Base-by-base conservation (phyloP, 2,329 filamentous ascomycete genomes). In the Phaeosphaeriaceae sp. region DNA sequence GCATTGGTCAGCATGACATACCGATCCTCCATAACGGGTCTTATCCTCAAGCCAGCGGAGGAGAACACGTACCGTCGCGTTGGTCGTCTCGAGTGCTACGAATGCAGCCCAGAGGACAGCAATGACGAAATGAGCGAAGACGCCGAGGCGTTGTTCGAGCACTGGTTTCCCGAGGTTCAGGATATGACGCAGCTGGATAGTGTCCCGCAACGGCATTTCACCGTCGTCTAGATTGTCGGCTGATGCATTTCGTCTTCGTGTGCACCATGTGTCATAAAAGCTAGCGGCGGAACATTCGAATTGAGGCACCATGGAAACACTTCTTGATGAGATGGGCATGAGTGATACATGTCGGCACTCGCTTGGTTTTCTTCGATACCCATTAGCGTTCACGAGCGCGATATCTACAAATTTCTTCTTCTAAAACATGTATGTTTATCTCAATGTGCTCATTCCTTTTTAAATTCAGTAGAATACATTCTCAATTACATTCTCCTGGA, bases 1-100 rank as follows among this genome's bases (percentile, higher is more conserved):
- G 68, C 74, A 4, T 61, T 77, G 13, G 66, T 75, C 8, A 73
- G 73, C 67, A 77, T 77, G 75, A 76, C 75, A 3, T 77, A 70
- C 56, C 71, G 75, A 5, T 72, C 72, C 1, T 77, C 74, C 0
- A 73, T 77, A 42, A 68, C 75, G 17, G 75, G 75, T 1, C 53
- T 77, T 8, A 68, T 77, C 0, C 63, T 77, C 28, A 73, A 75
- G 49, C 58, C 56, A 3, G 56, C 59, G 2, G 63, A 56, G 2
- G 65, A 59, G 15, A 66, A 70, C 24, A 56, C 60, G 7, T 76
- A 75, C 46, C 73, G 68, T 28, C 70, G 75, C n/a, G 63, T 77
- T 9, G 75, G 74, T 9, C 69, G 75, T 19, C 69, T 77, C 28
- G 75, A 77, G 55, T 77, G 73, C 60, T 77, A 77, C 51, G 75